A percentile compares a stretch with the other conserved stretches of the same genome.
Evolutionary conservation across 176 grass and related monocot genomes (phyloP).

Genomic region (Dendrocalamus sinicus): DNA sequence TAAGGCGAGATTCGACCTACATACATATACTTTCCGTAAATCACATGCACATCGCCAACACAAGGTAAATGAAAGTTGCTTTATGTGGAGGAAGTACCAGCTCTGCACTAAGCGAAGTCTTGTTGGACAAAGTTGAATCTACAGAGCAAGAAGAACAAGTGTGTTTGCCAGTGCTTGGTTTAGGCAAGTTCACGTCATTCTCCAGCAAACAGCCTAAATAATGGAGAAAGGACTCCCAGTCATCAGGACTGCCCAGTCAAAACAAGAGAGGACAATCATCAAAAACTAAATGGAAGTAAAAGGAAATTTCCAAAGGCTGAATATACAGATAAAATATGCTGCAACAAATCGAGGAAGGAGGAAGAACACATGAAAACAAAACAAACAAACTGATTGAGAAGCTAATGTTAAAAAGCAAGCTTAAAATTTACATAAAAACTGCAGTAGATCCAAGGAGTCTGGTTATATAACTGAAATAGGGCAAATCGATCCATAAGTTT

Average conservation of each 20-base stretch:
- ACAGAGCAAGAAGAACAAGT: constrained; percentile 48
- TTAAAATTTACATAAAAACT: constrained; percentile 12
- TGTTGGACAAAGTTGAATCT: constrained; percentile 51
- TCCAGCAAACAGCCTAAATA: constrained; percentile 98
- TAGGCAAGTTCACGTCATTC: constrained; percentile 70
- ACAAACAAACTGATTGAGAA: constrained; percentile 25
- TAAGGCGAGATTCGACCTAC: constrained; percentile 83
- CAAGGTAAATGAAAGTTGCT: constrained; percentile 23
- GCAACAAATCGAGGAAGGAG: constrained; percentile 10
- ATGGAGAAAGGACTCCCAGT: constrained; percentile 95
- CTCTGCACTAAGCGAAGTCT: constrained; percentile 63
- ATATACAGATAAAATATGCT: constrained; percentile 27
- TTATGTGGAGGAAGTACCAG: constrained; percentile 53
- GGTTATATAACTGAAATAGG: constrained; percentile 31
- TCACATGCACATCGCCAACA: constrained; percentile 36
- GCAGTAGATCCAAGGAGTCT: not conserved
- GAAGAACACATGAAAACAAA: constrained; percentile 1
- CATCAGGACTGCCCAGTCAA: constrained; percentile 93
- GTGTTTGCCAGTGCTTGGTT: constrained; percentile 51
- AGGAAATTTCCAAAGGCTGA: constrained; percentile 4
- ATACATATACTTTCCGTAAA: constrained; percentile 33
- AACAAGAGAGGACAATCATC: constrained; percentile 54
- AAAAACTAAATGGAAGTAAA: constrained; percentile 51
- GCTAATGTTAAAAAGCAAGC: not conserved
- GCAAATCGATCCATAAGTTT: not conserved